phyloP scores from a whole-genome alignment of 202 grass and related monocot species.

The Saccharum hybrid region DNA sequence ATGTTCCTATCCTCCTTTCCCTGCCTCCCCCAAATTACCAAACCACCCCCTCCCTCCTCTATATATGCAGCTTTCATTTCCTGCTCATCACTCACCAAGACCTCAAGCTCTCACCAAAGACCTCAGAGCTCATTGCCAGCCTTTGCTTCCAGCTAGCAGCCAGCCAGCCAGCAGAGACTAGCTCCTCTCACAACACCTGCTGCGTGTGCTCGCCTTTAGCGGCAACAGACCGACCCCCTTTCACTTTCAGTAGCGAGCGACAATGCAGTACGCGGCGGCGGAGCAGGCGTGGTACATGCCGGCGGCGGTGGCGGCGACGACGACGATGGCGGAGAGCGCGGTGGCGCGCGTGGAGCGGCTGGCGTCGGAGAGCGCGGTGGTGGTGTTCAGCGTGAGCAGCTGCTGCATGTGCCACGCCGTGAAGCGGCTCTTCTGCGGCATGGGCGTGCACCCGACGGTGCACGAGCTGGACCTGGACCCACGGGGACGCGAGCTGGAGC shows the following conservation, averaged over 20 bases:
- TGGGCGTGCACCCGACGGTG: conserved; percentile 82
- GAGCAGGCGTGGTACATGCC: conserved; percentile 70
- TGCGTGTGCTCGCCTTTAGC: neutral
- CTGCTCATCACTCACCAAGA: neutral
- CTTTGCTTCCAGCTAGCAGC: conserved; percentile 2
- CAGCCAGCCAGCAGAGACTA: neutral
- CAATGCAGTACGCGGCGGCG: conserved; percentile 79
- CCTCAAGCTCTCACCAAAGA: neutral
- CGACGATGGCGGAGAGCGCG: conserved; percentile 48
- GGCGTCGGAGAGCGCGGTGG: conserved; percentile 81
- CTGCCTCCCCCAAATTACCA: conserved; percentile 53
- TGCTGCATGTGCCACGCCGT: conserved; percentile 97
- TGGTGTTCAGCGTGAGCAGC: conserved; percentile 83
- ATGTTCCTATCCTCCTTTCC: conserved; percentile 39
- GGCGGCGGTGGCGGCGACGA: neutral
- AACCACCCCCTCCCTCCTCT: conserved; percentile 37
- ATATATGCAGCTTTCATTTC: conserved; percentile 7
- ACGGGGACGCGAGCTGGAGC: conserved; percentile 66
- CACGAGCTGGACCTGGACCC: conserved; percentile 85
- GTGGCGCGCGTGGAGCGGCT: conserved; percentile 71
- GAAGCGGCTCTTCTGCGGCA: conserved; percentile 93
- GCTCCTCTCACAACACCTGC: too few species aligned
- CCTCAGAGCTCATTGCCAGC: neutral
- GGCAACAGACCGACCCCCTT: neutral
- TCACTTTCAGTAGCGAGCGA: neutral